Percentiles rank a stretch among this genome's conserved stretches.
These are phyloP conservation scores for Blastobotrys aristatus DNA, from an alignment of 1,139 yeast genomes.

Conservation along the genomic window DNA sequence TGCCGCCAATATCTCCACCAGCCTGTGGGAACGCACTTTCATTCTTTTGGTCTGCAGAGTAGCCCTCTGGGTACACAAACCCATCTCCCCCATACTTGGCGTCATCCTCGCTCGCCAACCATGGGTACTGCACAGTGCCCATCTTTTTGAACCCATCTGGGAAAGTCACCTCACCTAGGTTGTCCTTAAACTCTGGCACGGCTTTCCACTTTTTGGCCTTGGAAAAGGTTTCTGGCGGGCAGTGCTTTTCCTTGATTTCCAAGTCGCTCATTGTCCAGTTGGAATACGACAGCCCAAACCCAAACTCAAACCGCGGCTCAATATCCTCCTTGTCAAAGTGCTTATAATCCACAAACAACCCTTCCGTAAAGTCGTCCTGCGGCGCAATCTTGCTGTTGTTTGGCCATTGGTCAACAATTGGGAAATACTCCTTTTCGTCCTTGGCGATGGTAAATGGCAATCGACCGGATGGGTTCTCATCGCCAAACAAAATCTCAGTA, in stretches of 20 bases:
- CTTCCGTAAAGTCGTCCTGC: not conserved
- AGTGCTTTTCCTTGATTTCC: constrained; percentile 31
- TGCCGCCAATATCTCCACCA: constrained; percentile 59
- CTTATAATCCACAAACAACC: constrained; percentile 43
- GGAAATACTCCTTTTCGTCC: constrained; percentile 50
- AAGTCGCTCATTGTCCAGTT: not conserved
- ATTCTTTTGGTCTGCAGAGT: constrained; percentile 38
- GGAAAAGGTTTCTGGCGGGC: constrained; percentile 6
- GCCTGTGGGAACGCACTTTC: constrained; percentile 42
- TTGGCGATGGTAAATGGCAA: constrained; percentile 60
- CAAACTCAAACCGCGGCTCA: constrained; percentile 57
- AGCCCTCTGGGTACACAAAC: constrained; percentile 52
- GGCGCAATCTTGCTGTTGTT: constrained; percentile 24
- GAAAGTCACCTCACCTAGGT: constrained; percentile 40
- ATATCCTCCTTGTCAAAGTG: constrained; percentile 54
- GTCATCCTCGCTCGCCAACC: constrained; percentile 25
- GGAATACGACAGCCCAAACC: constrained; percentile 56
- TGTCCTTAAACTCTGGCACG: constrained; percentile 28
- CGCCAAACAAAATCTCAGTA: constrained; percentile 53
- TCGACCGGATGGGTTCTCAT: constrained; percentile 55
- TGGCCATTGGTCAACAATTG: constrained; percentile 44
- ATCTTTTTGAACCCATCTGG: constrained; percentile 33
- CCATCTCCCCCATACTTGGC: constrained; percentile 50
- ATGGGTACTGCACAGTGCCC: constrained; percentile 29
- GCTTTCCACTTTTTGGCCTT: not conserved